phyloP scores from a whole-genome alignment of 176 grass and related monocot species.

The Eleusine indica region DNA sequence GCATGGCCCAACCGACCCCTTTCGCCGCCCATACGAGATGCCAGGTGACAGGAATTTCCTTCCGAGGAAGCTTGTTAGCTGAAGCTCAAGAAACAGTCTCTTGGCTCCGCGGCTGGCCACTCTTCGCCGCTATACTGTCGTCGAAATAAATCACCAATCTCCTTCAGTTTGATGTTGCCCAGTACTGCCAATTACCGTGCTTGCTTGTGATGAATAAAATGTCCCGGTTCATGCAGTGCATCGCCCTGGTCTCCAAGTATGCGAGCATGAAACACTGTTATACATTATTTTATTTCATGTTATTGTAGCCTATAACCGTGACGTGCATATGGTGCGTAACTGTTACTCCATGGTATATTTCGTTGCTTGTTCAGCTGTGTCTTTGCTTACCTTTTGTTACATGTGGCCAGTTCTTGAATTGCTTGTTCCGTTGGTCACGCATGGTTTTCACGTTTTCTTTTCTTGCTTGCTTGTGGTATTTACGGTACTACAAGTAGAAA shows the following conservation, averaged over 20 bases:
- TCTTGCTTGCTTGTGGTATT: background rate
- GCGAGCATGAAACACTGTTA: background rate
- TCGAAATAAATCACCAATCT: conserved; percentile 1
- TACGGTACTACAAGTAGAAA: background rate
- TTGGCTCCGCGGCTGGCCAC: too few species aligned
- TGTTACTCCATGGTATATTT: background rate
- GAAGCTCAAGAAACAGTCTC: conserved; percentile 29
- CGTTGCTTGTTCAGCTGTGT: background rate
- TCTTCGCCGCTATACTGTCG: too few species aligned
- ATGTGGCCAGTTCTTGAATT: background rate
- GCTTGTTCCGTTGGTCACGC: background rate
- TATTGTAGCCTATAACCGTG: background rate
- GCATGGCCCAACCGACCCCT: conserved; percentile 46
- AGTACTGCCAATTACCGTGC: background rate
- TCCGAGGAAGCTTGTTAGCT: conserved; percentile 75
- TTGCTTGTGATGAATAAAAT: conserved; percentile 35
- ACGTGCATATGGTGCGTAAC: background rate
- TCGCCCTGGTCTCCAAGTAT: background rate
- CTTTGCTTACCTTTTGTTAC: background rate
- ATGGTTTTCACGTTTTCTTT: background rate
- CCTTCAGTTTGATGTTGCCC: background rate
- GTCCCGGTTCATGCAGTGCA: background rate
- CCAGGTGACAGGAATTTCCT: conserved; percentile 57
- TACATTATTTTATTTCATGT: background rate
- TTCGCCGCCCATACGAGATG: conserved; percentile 52